Percentiles rank a stretch among this genome's conserved stretches.
These are phyloP conservation scores for Peronospora farinosa DNA, from an alignment of 352 stramenopile species.

Conservation along the genomic window DNA sequence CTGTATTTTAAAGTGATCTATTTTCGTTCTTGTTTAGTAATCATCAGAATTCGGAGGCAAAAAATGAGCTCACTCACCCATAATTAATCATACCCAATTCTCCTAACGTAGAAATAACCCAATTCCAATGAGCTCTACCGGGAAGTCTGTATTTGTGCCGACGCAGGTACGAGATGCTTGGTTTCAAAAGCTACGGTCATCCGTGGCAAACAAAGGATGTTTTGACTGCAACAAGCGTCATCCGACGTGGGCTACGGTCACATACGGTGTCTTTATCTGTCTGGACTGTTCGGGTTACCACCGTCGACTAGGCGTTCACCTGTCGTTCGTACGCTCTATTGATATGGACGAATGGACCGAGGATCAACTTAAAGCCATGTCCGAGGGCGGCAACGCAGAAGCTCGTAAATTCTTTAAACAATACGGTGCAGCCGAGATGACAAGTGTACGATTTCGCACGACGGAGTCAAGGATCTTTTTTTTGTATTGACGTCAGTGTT, in stretches of 20 bases:
- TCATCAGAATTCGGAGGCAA: neutral
- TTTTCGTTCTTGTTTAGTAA: neutral
- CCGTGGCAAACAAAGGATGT: constrained; percentile 85
- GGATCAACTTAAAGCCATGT: constrained; percentile 91
- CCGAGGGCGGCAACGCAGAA: constrained; percentile 89
- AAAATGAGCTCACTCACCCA: constrained; percentile 13
- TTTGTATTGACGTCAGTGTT: neutral
- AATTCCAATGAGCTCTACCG: constrained; percentile 20
- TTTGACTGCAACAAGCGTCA: constrained; percentile 96
- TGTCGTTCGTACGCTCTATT: constrained; percentile 92
- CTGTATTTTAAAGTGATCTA: too few relatives aligned
- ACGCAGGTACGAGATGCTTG: constrained; percentile 72
- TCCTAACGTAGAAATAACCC: neutral
- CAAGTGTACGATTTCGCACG: constrained; percentile 47
- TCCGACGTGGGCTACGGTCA: constrained; percentile 92
- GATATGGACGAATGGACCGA: constrained; percentile 96
- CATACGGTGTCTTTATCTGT: constrained; percentile 95
- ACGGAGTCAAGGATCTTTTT: neutral
- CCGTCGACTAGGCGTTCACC: constrained; percentile 88
- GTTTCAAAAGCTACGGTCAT: constrained; percentile 79
- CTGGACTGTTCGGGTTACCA: constrained; percentile 93
- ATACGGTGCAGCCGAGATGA: constrained; percentile 81
- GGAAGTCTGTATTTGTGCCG: constrained; percentile 67
- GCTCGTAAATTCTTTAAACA: constrained; percentile 93
- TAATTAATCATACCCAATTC: too few relatives aligned